phyloP scores from a whole-genome alignment of 1,284 basidiomycete genomes.

The Pseudozyma flocculosa region DNA sequence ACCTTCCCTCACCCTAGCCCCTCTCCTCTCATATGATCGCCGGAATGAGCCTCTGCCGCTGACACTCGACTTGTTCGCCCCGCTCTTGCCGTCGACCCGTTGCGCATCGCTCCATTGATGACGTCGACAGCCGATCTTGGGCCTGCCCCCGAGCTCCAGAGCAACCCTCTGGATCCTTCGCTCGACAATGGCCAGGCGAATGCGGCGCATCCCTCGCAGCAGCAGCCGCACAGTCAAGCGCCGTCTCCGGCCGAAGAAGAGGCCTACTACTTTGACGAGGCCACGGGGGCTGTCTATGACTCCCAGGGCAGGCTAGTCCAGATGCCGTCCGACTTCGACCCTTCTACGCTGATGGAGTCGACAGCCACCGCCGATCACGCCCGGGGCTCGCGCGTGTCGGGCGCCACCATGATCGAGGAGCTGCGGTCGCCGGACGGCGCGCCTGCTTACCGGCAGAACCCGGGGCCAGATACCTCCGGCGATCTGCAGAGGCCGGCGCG shows the following conservation, averaged over 20 bases:
- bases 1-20: too few species aligned
- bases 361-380: constrained; percentile 1
- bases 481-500: not conserved
- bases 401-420: not conserved
- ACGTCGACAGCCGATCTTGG: constrained; percentile 21
- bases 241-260: constrained; percentile 28
- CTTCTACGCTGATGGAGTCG: constrained; percentile 2
- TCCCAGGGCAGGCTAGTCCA: constrained; percentile 43
- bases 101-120: too few species aligned
- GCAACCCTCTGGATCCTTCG: constrained; percentile 34
- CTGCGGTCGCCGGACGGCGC: not conserved
- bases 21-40: too few species aligned
- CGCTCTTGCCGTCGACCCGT: too few species aligned
- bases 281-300: constrained; percentile 51
- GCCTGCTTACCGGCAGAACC: not conserved
- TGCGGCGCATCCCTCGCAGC: too few species aligned
- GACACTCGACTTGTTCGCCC: too few species aligned
- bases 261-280: constrained; percentile 51
- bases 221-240: too few species aligned
- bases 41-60: too few species aligned
- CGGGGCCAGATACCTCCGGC: too few species aligned
- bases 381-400: not conserved
- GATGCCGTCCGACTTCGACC: constrained; percentile 22
- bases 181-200: too few species aligned
- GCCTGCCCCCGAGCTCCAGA: constrained; percentile 27